Evolutionary conservation across 2,329 filamentous ascomycete genomes (phyloP).

Genomic region (Xylariomycetidae sp.): DNA sequence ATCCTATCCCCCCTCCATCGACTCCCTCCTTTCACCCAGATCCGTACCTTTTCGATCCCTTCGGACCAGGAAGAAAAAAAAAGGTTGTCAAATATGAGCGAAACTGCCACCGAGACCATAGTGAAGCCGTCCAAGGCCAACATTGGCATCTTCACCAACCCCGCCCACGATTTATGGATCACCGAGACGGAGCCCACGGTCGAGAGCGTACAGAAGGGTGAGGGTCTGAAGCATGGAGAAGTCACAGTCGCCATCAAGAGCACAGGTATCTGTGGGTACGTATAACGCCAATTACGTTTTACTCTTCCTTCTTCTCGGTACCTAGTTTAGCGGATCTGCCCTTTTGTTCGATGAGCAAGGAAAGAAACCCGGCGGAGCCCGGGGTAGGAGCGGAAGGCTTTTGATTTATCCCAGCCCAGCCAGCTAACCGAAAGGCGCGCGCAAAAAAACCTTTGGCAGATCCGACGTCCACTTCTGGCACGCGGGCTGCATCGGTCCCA

Average conservation of each 20-base stretch:
- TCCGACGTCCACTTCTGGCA: slow-evolving; percentile 98
- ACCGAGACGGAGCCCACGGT: slow-evolving; percentile 70
- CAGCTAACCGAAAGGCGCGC: no score
- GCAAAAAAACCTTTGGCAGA: slow-evolving; percentile 37
- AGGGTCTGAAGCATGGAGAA: slow-evolving; percentile 71
- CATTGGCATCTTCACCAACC: slow-evolving; percentile 95
- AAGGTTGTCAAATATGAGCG: slow-evolving; percentile 20
- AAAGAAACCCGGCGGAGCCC: no score
- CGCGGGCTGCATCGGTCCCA: slow-evolving; percentile 88
- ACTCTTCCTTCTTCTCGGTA: not conserved
- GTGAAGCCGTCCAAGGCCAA: slow-evolving; percentile 67
- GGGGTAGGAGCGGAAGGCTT: no score
- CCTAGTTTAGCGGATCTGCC: not conserved
- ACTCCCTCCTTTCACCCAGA: no score
- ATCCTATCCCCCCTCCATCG: no score
- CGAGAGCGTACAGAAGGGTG: slow-evolving; percentile 66
- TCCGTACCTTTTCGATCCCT: no score
- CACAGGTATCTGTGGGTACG: slow-evolving; percentile 91
- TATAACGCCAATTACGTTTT: slow-evolving; percentile 7
- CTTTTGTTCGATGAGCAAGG: no score
- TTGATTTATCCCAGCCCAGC: no score
- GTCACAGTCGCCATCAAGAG: slow-evolving; percentile 87
- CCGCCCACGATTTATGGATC: slow-evolving; percentile 86
- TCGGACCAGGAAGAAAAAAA: no score
- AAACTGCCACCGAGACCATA: slow-evolving; percentile 24